A percentile compares a stretch with the other conserved stretches of the same genome.
phyloP scores from a whole-genome alignment of 2,329 filamentous ascomycete genomes.

The Whalleya microplaca region DNA sequence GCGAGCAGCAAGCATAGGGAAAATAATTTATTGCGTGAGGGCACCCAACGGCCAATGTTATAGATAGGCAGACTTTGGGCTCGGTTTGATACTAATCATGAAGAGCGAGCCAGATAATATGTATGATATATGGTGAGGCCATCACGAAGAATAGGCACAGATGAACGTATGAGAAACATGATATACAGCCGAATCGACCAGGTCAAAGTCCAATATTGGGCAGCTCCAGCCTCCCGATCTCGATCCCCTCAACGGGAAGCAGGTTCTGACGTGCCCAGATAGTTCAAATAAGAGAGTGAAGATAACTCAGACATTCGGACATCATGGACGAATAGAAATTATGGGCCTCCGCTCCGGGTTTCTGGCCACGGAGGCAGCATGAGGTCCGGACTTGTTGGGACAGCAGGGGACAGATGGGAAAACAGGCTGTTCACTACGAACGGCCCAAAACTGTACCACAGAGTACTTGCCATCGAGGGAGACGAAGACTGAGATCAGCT shows the following conservation, averaged over 20 bases:
- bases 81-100: constrained; percentile 3
- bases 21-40: neutral
- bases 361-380: neutral
- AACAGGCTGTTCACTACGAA: neutral
- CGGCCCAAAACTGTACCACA: neutral
- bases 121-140: constrained; percentile 2
- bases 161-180: neutral
- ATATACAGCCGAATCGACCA: neutral
- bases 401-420: neutral
- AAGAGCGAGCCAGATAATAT: constrained; percentile 6
- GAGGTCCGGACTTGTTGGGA: neutral
- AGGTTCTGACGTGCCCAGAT: neutral
- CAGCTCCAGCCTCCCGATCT: neutral
- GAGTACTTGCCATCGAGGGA: neutral
- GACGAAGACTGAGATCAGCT: neutral
- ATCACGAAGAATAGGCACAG: neutral
- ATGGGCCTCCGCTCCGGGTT: neutral
- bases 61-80: neutral
- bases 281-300: neutral
- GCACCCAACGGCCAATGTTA: neutral
- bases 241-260: neutral
- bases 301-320: neutral
- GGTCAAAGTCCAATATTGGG: neutral
- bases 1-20: neutral
- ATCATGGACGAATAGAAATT: neutral